phyloP scores from a whole-genome alignment of 2,329 filamentous ascomycete species.

The Clonostachys byssicola region DNA sequence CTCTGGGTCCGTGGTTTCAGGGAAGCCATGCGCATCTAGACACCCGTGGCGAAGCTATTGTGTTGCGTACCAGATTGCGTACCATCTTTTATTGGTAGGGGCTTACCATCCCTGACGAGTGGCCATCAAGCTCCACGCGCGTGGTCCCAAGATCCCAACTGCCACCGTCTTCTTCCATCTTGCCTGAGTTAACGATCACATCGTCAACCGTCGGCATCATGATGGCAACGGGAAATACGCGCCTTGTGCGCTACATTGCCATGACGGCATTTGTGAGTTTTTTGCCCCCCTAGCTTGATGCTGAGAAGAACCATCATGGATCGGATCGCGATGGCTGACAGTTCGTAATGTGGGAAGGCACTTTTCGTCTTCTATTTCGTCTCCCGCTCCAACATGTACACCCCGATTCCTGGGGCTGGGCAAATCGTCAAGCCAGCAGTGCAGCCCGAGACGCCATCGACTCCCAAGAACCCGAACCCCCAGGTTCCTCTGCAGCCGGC shows the following conservation, averaged over 20 bases:
- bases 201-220: slow-evolving; percentile 9
- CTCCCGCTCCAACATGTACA: slow-evolving; percentile 50
- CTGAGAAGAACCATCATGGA: not conserved
- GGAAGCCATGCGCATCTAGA: too few relatives aligned
- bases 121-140: too few relatives aligned
- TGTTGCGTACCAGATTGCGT: too few relatives aligned
- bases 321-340: not conserved
- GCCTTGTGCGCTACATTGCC: slow-evolving; percentile 74
- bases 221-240: slow-evolving; percentile 66
- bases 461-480: not conserved
- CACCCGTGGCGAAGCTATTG: too few relatives aligned
- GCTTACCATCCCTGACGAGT: too few relatives aligned
- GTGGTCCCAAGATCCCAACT: too few relatives aligned
- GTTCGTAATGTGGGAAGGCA: slow-evolving; percentile 30
- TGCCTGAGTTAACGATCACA: too few relatives aligned
- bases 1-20: too few relatives aligned
- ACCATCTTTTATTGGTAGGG: too few relatives aligned
- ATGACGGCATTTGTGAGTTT: slow-evolving; percentile 76
- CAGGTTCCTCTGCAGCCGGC: not conserved
- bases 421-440: slow-evolving; percentile 1
- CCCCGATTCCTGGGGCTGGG: slow-evolving; percentile 8
- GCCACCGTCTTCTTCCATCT: too few relatives aligned
- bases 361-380: slow-evolving; percentile 80
- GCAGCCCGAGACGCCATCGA: not conserved
- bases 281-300: not conserved